Evolutionary conservation across 163 green algal genomes (phyloP).

Genomic region (Prototheca cutis): DNA sequence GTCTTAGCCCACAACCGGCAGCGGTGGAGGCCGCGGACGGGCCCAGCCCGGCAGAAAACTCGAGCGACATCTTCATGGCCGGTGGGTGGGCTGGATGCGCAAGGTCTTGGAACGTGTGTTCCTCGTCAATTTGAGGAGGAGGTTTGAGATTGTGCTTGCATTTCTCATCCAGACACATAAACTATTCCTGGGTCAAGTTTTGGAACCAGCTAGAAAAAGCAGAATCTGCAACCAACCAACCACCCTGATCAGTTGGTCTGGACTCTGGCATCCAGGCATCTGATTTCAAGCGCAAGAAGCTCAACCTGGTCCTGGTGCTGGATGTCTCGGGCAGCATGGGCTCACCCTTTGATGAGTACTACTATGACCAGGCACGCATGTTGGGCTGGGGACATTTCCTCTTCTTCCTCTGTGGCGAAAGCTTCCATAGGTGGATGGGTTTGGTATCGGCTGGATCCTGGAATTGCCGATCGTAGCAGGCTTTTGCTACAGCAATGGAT

Average conservation of each 20-base stretch:
- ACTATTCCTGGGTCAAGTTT: background rate
- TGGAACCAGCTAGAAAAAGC: background rate
- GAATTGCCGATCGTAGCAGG: too few relatives aligned
- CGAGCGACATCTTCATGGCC: conserved; percentile 7
- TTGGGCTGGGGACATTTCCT: too few relatives aligned
- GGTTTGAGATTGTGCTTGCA: too few relatives aligned
- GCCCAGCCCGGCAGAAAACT: background rate
- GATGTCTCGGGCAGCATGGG: conserved; percentile 20
- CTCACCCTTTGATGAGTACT: conserved; percentile 18
- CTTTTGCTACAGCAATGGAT: too few relatives aligned
- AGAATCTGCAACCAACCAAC: too few relatives aligned
- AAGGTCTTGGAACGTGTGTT: too few relatives aligned
- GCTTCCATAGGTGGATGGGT: too few relatives aligned
- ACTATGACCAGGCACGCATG: conserved; percentile 24
- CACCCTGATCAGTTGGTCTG: conserved; percentile 14
- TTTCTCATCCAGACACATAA: conserved; percentile 2
- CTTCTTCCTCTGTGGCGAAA: too few relatives aligned
- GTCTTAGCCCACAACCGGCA: conserved; percentile 1
- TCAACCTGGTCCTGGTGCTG: conserved; percentile 22
- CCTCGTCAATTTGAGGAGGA: too few relatives aligned
- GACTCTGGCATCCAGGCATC: conserved; percentile 15
- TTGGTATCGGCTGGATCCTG: too few relatives aligned
- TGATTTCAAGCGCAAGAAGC: conserved; percentile 4
- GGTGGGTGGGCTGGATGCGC: background rate
- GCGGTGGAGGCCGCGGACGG: background rate